Evolutionary conservation across 2,329 filamentous ascomycete species (phyloP).

Genomic region (Xylariales sp.): DNA sequence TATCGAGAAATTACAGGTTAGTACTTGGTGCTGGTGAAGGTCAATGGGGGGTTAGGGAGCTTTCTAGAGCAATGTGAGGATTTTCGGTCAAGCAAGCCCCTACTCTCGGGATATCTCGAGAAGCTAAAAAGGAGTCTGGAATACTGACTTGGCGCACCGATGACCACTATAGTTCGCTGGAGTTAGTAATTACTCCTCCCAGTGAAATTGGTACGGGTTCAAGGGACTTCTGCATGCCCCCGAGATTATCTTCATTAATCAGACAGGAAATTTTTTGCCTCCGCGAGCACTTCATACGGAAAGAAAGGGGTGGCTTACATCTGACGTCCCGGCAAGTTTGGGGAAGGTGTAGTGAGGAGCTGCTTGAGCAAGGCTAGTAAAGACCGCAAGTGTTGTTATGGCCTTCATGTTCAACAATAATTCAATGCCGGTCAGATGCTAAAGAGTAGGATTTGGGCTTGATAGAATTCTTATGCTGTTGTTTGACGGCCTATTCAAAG

Average conservation of each 20-base stretch:
- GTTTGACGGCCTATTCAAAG: conserved; percentile 2
- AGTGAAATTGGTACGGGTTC: too few relatives aligned
- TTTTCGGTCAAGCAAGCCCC: conserved; percentile 11
- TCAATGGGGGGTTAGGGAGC: neutral
- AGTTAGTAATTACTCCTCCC: too few relatives aligned
- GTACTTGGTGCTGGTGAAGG: neutral
- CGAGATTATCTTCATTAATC: too few relatives aligned
- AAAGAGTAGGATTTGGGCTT: neutral
- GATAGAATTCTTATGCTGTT: neutral
- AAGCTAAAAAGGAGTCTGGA: neutral
- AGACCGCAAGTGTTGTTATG: conserved; percentile 37
- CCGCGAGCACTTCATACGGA: too few relatives aligned
- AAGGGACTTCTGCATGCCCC: too few relatives aligned
- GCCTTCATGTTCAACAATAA: conserved; percentile 40
- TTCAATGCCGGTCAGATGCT: neutral
- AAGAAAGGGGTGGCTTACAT: neutral
- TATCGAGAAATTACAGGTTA: conserved; percentile 22
- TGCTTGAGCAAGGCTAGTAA: conserved; percentile 41
- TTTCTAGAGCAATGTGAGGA: neutral
- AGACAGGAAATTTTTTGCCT: too few relatives aligned
- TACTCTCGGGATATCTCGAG: neutral
- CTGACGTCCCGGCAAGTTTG: conserved; percentile 46
- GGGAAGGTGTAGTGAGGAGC: conserved; percentile 51
- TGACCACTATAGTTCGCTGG: conserved; percentile 38
- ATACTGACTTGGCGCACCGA: conserved; percentile 49